phyloP scores from a whole-genome alignment of 768 basidiomycete genomes.

The Fomitopsis pulvina region DNA sequence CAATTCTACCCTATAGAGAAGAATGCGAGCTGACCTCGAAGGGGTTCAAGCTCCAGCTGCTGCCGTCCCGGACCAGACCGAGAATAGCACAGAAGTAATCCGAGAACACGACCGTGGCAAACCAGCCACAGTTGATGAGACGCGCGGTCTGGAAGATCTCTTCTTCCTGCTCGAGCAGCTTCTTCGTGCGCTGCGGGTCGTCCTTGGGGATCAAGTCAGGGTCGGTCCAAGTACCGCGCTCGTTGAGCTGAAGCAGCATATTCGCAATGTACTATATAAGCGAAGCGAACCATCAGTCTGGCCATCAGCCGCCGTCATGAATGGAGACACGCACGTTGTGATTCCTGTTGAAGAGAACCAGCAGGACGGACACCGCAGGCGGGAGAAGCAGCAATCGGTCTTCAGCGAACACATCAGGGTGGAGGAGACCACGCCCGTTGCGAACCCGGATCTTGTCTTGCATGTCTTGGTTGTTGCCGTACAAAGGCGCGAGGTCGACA shows the following conservation, averaged over 20 bases:
- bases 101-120: conserved; percentile 69
- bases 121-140: conserved; percentile 77
- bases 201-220: conserved; percentile 37
- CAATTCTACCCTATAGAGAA: background rate
- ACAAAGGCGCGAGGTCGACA: conserved; percentile 78
- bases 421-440: conserved; percentile 60
- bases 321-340: conserved; percentile 57
- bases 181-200: conserved; percentile 20
- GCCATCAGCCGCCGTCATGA: background rate
- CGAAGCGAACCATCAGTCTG: background rate
- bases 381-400: conserved; percentile 75
- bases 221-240: conserved; percentile 55
- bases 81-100: conserved; percentile 81
- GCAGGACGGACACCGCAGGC: conserved; percentile 64
- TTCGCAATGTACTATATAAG: conserved; percentile 65
- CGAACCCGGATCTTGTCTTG: conserved; percentile 51
- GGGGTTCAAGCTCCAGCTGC: conserved; percentile 69
- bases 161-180: conserved; percentile 28
- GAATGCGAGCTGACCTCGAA: conserved; percentile 45
- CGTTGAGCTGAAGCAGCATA: conserved; percentile 76
- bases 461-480: conserved; percentile 61
- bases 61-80: conserved; percentile 72
- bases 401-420: conserved; percentile 73
- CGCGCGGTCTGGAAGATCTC: conserved; percentile 83
- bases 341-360: conserved; percentile 86